These are phyloP conservation scores for Salvia rosmarinus DNA, from an alignment of 257 asterid genomes.

Conservation along the genomic window DNA sequence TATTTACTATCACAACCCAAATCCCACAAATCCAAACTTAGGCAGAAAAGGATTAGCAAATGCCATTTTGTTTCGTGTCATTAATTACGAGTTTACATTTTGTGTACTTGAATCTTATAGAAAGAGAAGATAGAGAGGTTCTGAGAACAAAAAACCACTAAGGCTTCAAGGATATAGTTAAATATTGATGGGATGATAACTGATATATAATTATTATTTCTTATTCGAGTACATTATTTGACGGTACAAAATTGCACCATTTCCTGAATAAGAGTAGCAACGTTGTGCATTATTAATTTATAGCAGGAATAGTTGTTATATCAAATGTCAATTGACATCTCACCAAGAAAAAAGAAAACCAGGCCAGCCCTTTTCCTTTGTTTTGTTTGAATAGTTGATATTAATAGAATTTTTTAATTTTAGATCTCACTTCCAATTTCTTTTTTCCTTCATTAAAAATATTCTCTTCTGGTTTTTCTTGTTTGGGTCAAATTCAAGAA, in stretches of 20 bases:
- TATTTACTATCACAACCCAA: slow-evolving; percentile 34
- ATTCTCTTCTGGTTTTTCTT: too few relatives aligned
- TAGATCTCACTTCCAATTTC: background rate
- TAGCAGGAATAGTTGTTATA: slow-evolving; percentile 24
- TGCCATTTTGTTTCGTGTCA: background rate
- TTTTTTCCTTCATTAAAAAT: background rate
- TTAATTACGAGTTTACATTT: background rate
- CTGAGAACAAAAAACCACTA: background rate
- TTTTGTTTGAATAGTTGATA: background rate
- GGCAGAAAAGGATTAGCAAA: background rate
- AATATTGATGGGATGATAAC: slow-evolving; percentile 9
- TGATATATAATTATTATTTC: background rate
- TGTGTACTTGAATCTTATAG: background rate
- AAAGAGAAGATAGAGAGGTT: background rate
- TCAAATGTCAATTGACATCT: slow-evolving; percentile 38
- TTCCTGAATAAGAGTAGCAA: slow-evolving; percentile 31
- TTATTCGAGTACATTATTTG: slow-evolving; percentile 22
- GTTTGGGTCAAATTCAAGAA: too few relatives aligned
- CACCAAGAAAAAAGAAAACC: slow-evolving; percentile 21
- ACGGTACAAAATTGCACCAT: slow-evolving; percentile 24
- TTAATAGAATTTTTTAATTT: background rate
- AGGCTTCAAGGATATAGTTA: background rate
- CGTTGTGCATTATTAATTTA: background rate
- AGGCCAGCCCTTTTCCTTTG: background rate
- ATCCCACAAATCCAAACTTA: slow-evolving; percentile 28